These are phyloP conservation scores for Globisporangium spiculum DNA, from an alignment of 352 stramenopile genomes.

Conservation along the genomic window DNA sequence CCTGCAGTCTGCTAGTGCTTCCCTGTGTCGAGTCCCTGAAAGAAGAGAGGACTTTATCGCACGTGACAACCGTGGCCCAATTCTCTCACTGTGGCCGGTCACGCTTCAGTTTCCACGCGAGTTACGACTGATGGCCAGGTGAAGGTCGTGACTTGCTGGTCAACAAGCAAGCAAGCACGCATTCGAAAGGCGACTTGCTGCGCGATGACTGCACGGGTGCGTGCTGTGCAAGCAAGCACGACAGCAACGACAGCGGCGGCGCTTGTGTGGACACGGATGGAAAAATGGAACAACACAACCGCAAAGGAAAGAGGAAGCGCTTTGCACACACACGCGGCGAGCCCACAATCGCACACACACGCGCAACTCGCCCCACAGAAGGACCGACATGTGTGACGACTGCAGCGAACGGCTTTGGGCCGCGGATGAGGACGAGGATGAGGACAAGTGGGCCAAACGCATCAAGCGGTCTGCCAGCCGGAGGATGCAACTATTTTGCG, in stretches of 20 bases:
- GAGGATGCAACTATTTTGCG: neutral
- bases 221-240: neutral
- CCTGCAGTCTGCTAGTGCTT: neutral
- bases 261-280: neutral
- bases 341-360: neutral
- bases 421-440: neutral
- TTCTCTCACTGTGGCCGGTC: neutral
- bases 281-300: neutral
- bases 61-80: neutral
- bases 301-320: neutral
- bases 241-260: neutral
- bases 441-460: neutral
- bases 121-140: neutral
- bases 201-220: neutral
- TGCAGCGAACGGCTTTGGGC: neutral
- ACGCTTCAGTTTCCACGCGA: neutral
- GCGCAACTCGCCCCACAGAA: too few relatives aligned
- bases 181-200: neutral
- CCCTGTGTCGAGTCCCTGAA: neutral
- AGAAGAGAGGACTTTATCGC: neutral
- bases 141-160: neutral
- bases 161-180: neutral
- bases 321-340: neutral
- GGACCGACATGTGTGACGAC: neutral
- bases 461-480: neutral